Evolutionary conservation across 768 basidiomycete genomes (phyloP).

Genomic region (Cystofilobasidium ferigula): DNA sequence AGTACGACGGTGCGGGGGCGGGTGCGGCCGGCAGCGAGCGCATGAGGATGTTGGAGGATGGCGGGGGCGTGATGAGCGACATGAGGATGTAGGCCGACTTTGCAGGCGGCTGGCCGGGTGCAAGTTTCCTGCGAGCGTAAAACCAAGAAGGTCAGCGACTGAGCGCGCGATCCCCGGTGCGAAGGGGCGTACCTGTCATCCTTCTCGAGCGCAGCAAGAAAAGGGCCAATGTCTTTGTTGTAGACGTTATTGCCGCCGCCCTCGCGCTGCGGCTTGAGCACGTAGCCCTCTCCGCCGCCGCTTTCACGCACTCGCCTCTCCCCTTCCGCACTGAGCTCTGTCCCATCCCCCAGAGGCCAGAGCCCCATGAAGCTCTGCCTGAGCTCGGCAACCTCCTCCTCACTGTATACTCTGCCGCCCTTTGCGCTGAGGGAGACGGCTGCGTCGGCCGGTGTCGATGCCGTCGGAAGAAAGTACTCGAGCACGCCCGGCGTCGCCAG

Average conservation of each 20-base stretch:
- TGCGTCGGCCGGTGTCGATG: neutral
- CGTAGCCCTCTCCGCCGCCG: conserved; percentile 46
- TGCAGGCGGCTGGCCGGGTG: conserved; percentile 6
- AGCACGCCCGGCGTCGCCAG: conserved; percentile 62
- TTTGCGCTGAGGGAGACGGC: conserved; percentile 6
- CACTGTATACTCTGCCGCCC: conserved; percentile 32
- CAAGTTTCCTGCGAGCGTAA: neutral
- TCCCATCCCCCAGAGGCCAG: conserved; percentile 56
- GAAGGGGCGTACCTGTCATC: conserved; percentile 28
- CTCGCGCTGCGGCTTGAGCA: conserved; percentile 95
- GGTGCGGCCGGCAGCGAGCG: conserved; percentile 7
- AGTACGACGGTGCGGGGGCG: conserved; percentile 3
- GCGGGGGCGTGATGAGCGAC: conserved; percentile 75
- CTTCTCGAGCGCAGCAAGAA: conserved; percentile 53
- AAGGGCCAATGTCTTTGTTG: conserved; percentile 63
- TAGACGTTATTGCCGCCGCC: conserved; percentile 97
- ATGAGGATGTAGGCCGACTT: conserved; percentile 79
- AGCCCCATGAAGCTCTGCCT: conserved; percentile 75
- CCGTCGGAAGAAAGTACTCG: conserved; percentile 52
- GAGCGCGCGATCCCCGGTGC: neutral
- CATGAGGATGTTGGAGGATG: conserved; percentile 61
- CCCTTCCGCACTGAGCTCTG: conserved; percentile 35
- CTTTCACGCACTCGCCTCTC: conserved; percentile 26
- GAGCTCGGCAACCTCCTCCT: conserved; percentile 47
- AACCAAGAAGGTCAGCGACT: neutral